Evolutionary conservation across 257 asterid genomes (phyloP).

Genomic region (Jasminum sambac): DNA sequence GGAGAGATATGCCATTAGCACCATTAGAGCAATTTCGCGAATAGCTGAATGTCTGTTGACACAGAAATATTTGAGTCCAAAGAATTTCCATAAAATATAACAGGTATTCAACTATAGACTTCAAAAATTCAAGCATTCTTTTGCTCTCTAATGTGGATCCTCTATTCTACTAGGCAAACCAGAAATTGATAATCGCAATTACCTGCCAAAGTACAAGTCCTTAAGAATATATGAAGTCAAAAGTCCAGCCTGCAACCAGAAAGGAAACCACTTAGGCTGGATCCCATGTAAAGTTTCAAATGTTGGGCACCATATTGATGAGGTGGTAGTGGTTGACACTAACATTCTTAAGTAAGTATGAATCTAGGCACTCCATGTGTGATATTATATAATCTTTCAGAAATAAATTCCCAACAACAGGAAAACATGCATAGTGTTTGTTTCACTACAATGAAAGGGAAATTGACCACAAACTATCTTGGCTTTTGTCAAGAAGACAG

Average conservation of each 20-base stretch:
- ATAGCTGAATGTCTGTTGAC: slow-evolving; percentile 75
- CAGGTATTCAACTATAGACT: slow-evolving; percentile 18
- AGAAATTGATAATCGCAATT: slow-evolving; percentile 11
- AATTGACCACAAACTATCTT: too few species aligned
- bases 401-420: too few species aligned
- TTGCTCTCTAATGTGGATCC: not conserved
- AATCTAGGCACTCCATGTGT: too few species aligned
- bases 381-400: too few species aligned
- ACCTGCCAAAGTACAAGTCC: slow-evolving; percentile 87
- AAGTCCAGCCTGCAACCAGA: slow-evolving; percentile 76
- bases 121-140: slow-evolving; percentile 5
- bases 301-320: not conserved
- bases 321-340: not conserved
- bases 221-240: slow-evolving; percentile 67
- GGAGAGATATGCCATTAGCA: slow-evolving; percentile 87
- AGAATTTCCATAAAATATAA: slow-evolving; percentile 10
- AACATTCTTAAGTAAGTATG: not conserved
- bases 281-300: slow-evolving; percentile 14
- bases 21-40: slow-evolving; percentile 88
- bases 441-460: too few species aligned
- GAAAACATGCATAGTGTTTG: too few species aligned
- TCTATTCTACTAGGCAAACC: slow-evolving; percentile 2
- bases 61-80: slow-evolving; percentile 25
- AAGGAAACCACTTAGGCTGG: slow-evolving; percentile 16
- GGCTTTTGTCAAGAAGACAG: too few species aligned